Conservation (phyloP, 257 asterid genomes). For the Jacaranda copaia region DNA sequence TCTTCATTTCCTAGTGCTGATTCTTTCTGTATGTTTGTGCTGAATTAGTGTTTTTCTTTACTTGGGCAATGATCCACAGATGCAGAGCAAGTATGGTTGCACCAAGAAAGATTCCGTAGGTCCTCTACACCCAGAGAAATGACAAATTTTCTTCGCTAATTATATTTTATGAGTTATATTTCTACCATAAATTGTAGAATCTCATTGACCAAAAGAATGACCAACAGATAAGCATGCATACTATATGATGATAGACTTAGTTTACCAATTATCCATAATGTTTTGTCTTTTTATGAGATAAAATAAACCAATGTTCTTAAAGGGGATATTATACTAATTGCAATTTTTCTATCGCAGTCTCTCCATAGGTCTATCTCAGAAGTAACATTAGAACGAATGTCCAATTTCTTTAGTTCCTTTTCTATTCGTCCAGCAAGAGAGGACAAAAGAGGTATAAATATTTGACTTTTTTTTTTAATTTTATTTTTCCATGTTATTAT, state of each 20-base stretch:
- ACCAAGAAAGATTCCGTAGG: conserved; percentile 73
- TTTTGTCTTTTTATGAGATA: conserved; percentile 1
- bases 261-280: background rate
- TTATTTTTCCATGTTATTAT: background rate
- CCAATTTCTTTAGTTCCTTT: conserved; percentile 78
- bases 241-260: conserved; percentile 20
- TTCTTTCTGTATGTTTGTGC: conserved; percentile 24
- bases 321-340: conserved; percentile 24
- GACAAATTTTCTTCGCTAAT: conserved; percentile 12
- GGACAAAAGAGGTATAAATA: conserved; percentile 60
- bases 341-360: conserved; percentile 49
- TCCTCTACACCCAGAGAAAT: background rate
- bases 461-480: background rate
- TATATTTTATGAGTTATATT: conserved; percentile 5
- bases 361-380: conserved; percentile 83
- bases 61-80: conserved; percentile 51
- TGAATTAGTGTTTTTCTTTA: conserved; percentile 33
- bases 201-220: background rate
- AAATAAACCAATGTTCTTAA: conserved; percentile 12
- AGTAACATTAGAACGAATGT: conserved; percentile 70
- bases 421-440: conserved; percentile 67
- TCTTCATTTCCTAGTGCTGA: conserved; percentile 29
- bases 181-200: background rate
- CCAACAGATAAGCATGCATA: background rate
- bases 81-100: conserved; percentile 88